Percentiles rank a stretch among this genome's conserved stretches.
These are phyloP conservation scores for Mycena albidolilacea DNA, from an alignment of 768 basidiomycete genomes.

Conservation along the genomic window DNA sequence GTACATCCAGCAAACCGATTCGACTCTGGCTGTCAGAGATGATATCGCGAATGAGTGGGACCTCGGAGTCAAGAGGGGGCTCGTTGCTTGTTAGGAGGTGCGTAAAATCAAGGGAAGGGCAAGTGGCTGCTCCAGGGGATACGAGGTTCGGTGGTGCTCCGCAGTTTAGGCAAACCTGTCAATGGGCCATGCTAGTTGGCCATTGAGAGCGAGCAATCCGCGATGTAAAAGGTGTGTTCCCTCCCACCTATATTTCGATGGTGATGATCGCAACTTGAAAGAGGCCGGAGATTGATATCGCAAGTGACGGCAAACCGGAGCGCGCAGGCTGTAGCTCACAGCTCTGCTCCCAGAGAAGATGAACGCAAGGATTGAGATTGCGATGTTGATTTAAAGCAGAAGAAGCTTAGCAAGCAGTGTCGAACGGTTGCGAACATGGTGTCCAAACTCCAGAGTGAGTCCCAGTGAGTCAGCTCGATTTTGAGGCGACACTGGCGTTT, in stretches of 20 bases:
- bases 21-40: background rate
- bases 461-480: too few species aligned
- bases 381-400: background rate
- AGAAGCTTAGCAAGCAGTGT: background rate
- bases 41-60: background rate
- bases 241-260: too few species aligned
- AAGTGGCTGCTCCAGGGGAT: background rate
- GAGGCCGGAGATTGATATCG: too few species aligned
- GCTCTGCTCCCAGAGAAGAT: background rate
- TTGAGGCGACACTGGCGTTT: too few species aligned
- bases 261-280: too few species aligned
- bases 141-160: background rate
- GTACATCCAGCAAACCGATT: background rate
- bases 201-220: background rate
- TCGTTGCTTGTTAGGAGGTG: conserved; percentile 5
- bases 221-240: background rate
- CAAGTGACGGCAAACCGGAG: background rate
- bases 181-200: background rate
- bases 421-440: background rate
- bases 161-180: background rate
- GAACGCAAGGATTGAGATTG: background rate
- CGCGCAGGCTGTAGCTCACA: too few species aligned
- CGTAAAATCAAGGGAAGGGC: background rate
- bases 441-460: too few species aligned
- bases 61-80: background rate